Evolutionary conservation across 75 land plant genomes (phyloP).

Genomic region (Sequoiadendron giganteum): DNA sequence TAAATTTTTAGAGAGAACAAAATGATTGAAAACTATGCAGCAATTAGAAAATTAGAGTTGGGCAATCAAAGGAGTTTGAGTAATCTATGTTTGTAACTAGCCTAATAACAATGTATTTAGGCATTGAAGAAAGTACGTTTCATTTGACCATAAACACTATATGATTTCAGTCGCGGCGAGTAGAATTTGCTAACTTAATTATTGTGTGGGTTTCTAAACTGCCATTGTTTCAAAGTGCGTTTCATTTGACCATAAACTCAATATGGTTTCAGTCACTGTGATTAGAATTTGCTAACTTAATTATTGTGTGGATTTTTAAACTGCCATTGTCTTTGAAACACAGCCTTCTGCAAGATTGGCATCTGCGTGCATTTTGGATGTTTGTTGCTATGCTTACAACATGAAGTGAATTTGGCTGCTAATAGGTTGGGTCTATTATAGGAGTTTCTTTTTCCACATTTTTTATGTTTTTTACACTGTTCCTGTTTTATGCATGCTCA

Average conservation of each 20-base stretch:
- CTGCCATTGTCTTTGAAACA: background rate
- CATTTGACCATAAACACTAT: background rate
- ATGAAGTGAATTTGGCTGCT: too few species aligned
- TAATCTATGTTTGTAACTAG: background rate
- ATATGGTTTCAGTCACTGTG: background rate
- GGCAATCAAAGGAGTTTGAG: background rate
- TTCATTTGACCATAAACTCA: background rate
- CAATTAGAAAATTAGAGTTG: too few species aligned
- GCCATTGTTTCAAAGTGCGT: background rate
- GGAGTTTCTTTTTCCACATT: background rate
- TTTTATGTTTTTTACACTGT: background rate
- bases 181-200: too few species aligned
- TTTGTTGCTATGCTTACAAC: background rate
- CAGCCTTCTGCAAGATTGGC: background rate
- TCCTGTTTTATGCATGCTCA: too few species aligned
- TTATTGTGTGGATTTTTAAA: background rate
- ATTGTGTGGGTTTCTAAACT: background rate
- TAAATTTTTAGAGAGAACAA: too few species aligned
- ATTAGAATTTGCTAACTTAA: too few species aligned
- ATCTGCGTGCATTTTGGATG: background rate
- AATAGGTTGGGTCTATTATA: background rate
- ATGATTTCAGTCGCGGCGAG: background rate
- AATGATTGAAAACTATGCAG: too few species aligned
- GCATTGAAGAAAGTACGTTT: background rate
- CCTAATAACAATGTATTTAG: background rate